These are phyloP conservation scores for Vaccinium macrocarpon DNA, from an alignment of 148 eudicot species.

Conservation along the genomic window DNA sequence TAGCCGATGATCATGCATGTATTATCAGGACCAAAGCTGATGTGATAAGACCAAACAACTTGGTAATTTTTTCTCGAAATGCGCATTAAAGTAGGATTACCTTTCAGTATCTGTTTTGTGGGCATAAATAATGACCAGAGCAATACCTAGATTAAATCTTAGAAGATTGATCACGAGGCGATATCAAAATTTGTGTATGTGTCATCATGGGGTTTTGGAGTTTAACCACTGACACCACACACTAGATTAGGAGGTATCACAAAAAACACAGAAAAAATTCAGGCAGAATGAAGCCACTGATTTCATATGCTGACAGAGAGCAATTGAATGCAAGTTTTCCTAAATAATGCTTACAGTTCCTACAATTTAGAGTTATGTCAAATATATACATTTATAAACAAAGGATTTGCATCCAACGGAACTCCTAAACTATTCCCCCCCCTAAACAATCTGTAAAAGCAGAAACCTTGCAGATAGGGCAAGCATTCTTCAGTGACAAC, in stretches of 20 bases:
- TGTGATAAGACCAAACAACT: not conserved
- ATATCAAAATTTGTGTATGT: not conserved
- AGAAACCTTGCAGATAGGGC: conserved; percentile 38
- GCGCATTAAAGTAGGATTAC: not conserved
- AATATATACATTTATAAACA: not conserved
- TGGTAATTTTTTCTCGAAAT: not conserved
- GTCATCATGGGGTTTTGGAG: too few species aligned
- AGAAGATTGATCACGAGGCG: too few species aligned
- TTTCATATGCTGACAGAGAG: not conserved
- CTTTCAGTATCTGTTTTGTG: not conserved
- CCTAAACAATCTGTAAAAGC: not conserved
- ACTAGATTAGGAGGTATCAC: too few species aligned
- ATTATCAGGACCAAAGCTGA: not conserved
- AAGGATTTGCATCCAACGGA: conserved; percentile 6
- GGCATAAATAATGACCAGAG: not conserved
- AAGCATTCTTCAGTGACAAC: conserved; percentile 31
- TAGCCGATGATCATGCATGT: not conserved
- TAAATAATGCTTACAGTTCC: not conserved
- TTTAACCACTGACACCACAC: too few species aligned
- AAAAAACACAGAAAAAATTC: not conserved
- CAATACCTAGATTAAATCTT: not conserved
- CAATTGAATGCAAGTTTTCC: not conserved
- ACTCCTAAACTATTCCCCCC: conserved; percentile 6
- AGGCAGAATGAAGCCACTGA: not conserved
- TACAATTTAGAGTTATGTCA: conserved; percentile 5